These are phyloP conservation scores for Saccharomycopsis babjevae DNA, from an alignment of 805 yeast genomes.

Conservation along the genomic window DNA sequence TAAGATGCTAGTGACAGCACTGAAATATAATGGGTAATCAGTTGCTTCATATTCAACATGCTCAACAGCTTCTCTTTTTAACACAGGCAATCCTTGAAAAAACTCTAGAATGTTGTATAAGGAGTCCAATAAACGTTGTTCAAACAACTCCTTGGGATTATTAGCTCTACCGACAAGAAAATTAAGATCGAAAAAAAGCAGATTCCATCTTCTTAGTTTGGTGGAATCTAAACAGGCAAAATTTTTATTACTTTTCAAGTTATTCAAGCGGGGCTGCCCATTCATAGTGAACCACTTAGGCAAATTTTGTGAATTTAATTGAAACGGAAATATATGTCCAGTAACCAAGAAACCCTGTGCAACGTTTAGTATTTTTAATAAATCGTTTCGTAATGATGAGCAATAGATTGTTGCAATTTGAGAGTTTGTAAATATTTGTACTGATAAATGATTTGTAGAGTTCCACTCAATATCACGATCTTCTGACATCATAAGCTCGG, in stretches of 20 bases:
- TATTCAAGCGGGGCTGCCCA: not conserved
- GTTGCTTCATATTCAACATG: conserved; percentile 90
- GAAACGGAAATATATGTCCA: conserved; percentile 35
- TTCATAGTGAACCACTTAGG: not conserved
- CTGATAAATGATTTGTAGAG: conserved; percentile 57
- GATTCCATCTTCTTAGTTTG: conserved; percentile 69
- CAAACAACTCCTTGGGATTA: conserved; percentile 37
- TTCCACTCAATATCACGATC: conserved; percentile 79
- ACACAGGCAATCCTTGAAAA: conserved; percentile 70
- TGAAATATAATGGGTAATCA: conserved; percentile 44
- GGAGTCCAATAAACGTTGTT: conserved; percentile 40
- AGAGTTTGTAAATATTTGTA: conserved; percentile 76
- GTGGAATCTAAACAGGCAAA: conserved; percentile 31
- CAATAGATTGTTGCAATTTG: conserved; percentile 56
- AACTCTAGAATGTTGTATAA: conserved; percentile 54
- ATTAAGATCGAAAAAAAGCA: conserved; percentile 68
- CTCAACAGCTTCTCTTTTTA: conserved; percentile 61
- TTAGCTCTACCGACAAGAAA: conserved; percentile 65
- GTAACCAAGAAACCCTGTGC: conserved; percentile 53
- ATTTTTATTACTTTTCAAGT: not conserved
- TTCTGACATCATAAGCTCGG: conserved; percentile 53
- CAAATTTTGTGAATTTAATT: conserved; percentile 26
- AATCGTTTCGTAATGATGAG: conserved; percentile 34
- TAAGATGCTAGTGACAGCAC: conserved; percentile 47
- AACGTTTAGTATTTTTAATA: conserved; percentile 50